A percentile compares a stretch with the other conserved stretches of the same genome.
Evolutionary conservation across 495 filamentous ascomycete genomes (phyloP).

Genomic region (Opeltia flavorubescens): DNA sequence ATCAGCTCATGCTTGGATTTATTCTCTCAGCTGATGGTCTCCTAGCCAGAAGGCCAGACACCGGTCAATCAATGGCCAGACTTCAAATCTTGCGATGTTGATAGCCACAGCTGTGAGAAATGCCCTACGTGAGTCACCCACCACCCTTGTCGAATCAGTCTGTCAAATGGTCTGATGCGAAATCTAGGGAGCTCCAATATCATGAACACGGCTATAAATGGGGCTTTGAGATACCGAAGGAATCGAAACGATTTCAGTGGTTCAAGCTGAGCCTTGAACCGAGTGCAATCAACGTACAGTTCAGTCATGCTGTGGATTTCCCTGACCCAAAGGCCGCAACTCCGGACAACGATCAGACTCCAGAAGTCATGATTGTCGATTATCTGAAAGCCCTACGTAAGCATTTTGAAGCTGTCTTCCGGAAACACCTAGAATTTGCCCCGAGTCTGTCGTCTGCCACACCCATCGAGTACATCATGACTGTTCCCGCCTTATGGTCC

Average conservation of each 20-base stretch:
- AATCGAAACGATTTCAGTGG: constrained; percentile 31
- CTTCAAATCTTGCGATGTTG: constrained; percentile 11
- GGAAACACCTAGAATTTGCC: constrained; percentile 33
- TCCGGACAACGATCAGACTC: constrained; percentile 36
- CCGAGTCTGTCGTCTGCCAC: constrained; percentile 46
- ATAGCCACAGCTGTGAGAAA: constrained; percentile 25
- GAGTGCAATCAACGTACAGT: constrained; percentile 12
- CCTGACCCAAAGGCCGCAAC: constrained; percentile 11
- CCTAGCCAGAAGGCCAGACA: constrained; percentile 17
- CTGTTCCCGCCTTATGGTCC: constrained; percentile 53
- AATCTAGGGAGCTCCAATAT: constrained; percentile 20
- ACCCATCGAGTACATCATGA: constrained; percentile 50
- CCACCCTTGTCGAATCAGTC: too few relatives aligned
- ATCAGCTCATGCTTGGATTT: too few relatives aligned
- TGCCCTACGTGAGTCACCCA: constrained; percentile 21
- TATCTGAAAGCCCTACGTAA: constrained; percentile 37
- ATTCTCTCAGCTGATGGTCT: too few relatives aligned
- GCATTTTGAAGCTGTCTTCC: constrained; percentile 18
- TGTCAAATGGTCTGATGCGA: neutral
- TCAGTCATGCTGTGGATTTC: constrained; percentile 5
- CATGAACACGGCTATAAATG: constrained; percentile 26
- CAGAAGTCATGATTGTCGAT: constrained; percentile 50
- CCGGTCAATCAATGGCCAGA: constrained; percentile 19
- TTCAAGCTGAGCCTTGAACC: constrained; percentile 36
- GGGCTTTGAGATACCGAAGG: constrained; percentile 36